Evolutionary conservation across 2,329 filamentous ascomycete species (phyloP), one percentile per base, ranked within the genome.

Genomic region (Ascochyta lentis): DNA sequence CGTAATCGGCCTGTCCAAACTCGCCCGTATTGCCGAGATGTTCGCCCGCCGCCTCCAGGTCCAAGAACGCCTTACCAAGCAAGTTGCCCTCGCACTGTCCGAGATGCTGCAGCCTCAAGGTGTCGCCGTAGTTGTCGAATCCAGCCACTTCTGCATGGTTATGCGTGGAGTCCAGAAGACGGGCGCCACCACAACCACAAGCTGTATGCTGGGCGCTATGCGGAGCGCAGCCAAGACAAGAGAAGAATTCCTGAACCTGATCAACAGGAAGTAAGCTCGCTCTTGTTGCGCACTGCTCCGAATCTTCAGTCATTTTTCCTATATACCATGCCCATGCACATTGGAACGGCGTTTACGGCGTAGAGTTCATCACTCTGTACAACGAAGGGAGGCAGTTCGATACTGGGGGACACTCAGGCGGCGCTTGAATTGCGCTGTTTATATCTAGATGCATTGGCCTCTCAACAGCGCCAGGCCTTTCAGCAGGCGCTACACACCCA

Each of bases 141-240:
- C 91, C 13, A 93, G 87, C 70, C 95, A 99, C 78, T 81, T 98
- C 42, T 99, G 95, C 81, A 99, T 98, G 94, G 92, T 96, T 15
- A 98, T 97, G 93, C 87, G 95, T 42, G 95, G 95, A n/a, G 94
- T 99, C 9, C 86, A 97, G 74, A 97, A 99, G 82, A 92, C 92
- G 0, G 86, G 84, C 37, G 88, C 90, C 46, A 89, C 86, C 16
- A 98, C 95, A 6, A 95, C 96, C 34, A 99, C 95, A 16, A 97
- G 92, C 80, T 98, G 94, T 75, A 96, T 99, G 78, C 85, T 98
- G n/a, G 95, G 95, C 35, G 93, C 92, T 69, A 96, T 99, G 83
- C 89, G 96, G 72, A 89, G 88, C 58, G 92, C 91, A 67, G 91
- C 92, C 58, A 97, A 96, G 83, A 97, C 94, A 10, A 84, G 95